Percentiles rank a stretch among this genome's conserved stretches.
These are phyloP conservation scores for Coniochaeta sp. DNA, from an alignment of 2,329 filamentous ascomycete species.

Conservation along the genomic window DNA sequence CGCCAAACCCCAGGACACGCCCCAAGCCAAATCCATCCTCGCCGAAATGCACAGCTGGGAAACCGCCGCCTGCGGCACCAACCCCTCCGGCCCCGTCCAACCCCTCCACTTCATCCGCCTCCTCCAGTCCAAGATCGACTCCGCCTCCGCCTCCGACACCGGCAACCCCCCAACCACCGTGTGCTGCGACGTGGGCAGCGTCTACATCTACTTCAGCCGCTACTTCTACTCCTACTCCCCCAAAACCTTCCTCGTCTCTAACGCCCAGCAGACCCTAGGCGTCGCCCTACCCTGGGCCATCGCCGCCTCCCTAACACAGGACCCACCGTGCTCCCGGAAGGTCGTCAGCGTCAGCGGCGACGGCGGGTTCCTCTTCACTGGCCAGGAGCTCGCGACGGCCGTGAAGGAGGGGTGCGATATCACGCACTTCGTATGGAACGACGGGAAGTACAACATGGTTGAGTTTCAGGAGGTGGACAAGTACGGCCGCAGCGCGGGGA, in stretches of 20 bases:
- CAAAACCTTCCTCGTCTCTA: conserved; percentile 35
- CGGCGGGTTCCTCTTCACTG: conserved; percentile 42
- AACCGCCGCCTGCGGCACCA: conserved; percentile 11
- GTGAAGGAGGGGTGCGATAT: conserved; percentile 39
- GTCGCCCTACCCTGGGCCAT: conserved; percentile 42
- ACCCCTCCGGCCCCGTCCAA: conserved; percentile 27
- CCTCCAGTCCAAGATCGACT: conserved; percentile 30
- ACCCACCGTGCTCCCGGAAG: conserved; percentile 33
- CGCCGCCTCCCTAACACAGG: conserved; percentile 33
- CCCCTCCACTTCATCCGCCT: conserved; percentile 36
- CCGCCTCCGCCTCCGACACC: too few relatives aligned
- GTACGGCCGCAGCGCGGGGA: conserved; percentile 35
- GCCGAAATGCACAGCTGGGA: conserved; percentile 29
- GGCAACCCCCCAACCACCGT: too few relatives aligned
- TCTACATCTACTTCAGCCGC: conserved; percentile 41
- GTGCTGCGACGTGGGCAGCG: conserved; percentile 36
- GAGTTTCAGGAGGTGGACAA: conserved; percentile 44
- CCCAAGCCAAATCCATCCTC: conserved; percentile 23
- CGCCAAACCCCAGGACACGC: conserved; percentile 26
- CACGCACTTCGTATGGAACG: conserved; percentile 44
- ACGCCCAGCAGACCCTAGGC: conserved; percentile 41
- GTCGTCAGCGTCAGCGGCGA: conserved; percentile 37
- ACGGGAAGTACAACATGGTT: conserved; percentile 42
- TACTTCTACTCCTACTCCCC: conserved; percentile 36
- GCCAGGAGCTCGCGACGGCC: conserved; percentile 36